phyloP scores from a whole-genome alignment of 805 yeast species.

The Saccharomycopsis sp. region DNA sequence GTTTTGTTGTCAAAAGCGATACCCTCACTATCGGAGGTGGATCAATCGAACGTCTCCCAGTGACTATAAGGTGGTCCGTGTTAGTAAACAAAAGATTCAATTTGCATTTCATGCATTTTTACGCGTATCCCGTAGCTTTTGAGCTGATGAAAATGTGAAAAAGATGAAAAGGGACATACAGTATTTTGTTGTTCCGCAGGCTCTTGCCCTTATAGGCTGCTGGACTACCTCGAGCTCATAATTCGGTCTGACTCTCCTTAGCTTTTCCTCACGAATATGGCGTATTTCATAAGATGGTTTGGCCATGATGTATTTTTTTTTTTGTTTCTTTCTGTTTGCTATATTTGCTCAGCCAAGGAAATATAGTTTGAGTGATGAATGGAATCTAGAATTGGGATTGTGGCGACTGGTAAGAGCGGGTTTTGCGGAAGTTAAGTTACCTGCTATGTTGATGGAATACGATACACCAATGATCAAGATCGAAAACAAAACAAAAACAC shows the following conservation, averaged over 20 bases:
- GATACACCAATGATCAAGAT: no score
- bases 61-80: slow-evolving; percentile 5
- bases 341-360: no score
- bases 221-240: slow-evolving; percentile 24
- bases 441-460: no score
- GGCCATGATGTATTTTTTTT: no score
- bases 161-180: slow-evolving; percentile 17
- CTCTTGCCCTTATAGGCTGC: slow-evolving; percentile 29
- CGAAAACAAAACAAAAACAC: no score
- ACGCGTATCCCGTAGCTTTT: neutral
- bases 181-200: slow-evolving; percentile 29
- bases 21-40: slow-evolving; percentile 18
- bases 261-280: slow-evolving; percentile 7
- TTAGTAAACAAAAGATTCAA: neutral
- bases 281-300: slow-evolving; percentile 14
- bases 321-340: no score
- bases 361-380: no score
- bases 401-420: no score
- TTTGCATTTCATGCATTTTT: neutral
- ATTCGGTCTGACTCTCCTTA: slow-evolving; percentile 11
- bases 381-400: no score
- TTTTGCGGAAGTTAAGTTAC: no score
- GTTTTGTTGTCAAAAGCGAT: neutral
- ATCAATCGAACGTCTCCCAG: slow-evolving; percentile 17
- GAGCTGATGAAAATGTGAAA: neutral